Evolutionary conservation across 1,284 basidiomycete genomes (phyloP), one percentile per base, ranked within the genome.

Genomic region (Naganishia cerealis): DNA sequence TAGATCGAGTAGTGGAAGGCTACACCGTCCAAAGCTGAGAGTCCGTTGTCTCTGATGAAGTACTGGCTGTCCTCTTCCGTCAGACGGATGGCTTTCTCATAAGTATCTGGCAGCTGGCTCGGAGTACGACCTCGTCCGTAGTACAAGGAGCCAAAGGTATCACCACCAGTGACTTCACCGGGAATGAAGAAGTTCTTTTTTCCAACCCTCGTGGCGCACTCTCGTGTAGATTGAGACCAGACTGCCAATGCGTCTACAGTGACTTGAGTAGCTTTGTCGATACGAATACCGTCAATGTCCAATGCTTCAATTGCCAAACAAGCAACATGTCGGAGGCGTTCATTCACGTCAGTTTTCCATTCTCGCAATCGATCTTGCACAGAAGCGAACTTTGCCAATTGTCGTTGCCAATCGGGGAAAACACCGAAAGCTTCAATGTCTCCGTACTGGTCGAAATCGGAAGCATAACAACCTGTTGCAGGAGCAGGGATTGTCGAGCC

Each of bases 341-440:
- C 84, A 84, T 89, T 87, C 57, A 92, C 91, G 4, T 82, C 76
- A 0, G 88, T 86, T 33, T 87, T 86, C 92, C 92, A 93, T 81
- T 94, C 91, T 66, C 92, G 86, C 55, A 94, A 85, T 85, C 92
- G 90, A 79, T 95, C 92, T 77, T 95, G 92, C 5, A 94, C 92
- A 67, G 91, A 93, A 48, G 92, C 91, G 80, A 94, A 94, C 79
- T 95, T 95, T 73, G 91, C 87, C 36, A 95, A 82, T 79, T 95
- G 90, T 85, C 92, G 92, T 76, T 94, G 86, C 90, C 81, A 82
- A 75, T 82, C 81, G 50, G 81, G 80, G 77, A 93, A 91, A 43
- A 94, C 91, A 88, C 92, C 92, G 78, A 95, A 95, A 70, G 92
- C 92, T 79, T 94, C 92, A 85, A 92, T 90, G 81, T 95, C 92